Base-by-base conservation (phyloP, 768 basidiomycete species). In the Podaxis sp. region DNA sequence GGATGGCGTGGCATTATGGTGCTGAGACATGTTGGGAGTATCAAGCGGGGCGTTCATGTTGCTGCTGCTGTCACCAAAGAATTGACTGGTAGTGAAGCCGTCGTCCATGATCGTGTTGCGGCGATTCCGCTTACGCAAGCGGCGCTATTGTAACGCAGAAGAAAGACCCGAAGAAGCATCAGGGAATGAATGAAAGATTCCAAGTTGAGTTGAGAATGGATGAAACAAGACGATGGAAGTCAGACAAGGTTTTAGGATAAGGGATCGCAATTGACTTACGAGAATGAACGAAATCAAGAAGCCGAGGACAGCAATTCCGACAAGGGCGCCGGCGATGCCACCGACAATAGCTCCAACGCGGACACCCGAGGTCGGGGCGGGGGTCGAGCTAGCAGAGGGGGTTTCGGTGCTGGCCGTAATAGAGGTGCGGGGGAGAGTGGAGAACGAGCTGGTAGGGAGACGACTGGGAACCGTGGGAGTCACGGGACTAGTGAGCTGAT, bases 271-370 rank as follows among this genome's bases (percentile, higher is more conserved):
- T 21, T 23, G 50, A 66, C 75, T n/a, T 68, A 80, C 79, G 46
- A 80, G 64, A 61, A 80, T 63, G 67, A 73, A 79, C 21, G 74
- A 69, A 61, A 76, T 47, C 60, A 80, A 59, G 53, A 79, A 72
- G 23, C 73, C 74, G 52, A 77, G 57, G 58, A 79, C 46, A 38
- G 74, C 73, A 53, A 74, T 65, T 57, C 76, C 66, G n/a, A 72
- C 58, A 4, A 75, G 72, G 35, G 73, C 61, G 23, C 73, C 80
- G 1, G 69, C 70, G 35, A 82, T 70, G 50, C 73, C 77, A 23
- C 78, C 81, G 10, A 78, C 74, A 50, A 82, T 69, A 25, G 77
- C 67, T n/a, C 79, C 81, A 14, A 77, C 73, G 50, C 72, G 72
- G 50, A 77, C 47, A 7, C 68, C 70, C 21, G 67, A 64, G 9